phyloP scores from a whole-genome alignment of 2,329 filamentous ascomycete genomes.

The Claviceps capensis region DNA sequence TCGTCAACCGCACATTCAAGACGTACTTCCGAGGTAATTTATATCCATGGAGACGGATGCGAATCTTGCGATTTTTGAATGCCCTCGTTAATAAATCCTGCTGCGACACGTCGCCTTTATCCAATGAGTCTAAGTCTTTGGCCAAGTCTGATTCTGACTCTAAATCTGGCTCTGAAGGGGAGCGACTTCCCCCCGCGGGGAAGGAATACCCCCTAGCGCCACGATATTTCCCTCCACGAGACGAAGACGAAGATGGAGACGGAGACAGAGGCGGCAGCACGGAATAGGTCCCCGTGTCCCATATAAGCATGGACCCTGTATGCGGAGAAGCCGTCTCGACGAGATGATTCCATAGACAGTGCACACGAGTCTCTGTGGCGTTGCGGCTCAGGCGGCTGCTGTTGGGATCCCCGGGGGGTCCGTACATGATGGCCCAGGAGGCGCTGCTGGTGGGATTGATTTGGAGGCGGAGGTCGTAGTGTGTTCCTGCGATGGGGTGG shows the following conservation, averaged over 20 bases:
- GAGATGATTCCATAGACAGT: conserved; percentile 47
- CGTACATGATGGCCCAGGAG: conserved; percentile 53
- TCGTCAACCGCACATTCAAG: conserved; percentile 38
- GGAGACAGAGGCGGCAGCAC: conserved; percentile 28
- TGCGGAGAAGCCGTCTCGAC: conserved; percentile 40
- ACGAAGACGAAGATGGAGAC: too few species aligned
- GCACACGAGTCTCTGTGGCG: conserved; percentile 47
- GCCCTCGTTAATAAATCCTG: conserved; percentile 35
- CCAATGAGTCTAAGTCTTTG: background rate
- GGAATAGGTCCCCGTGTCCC: conserved; percentile 47
- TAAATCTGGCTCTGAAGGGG: background rate
- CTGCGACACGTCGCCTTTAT: conserved; percentile 15
- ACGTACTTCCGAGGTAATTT: conserved; percentile 40
- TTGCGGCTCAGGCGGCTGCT: conserved; percentile 39
- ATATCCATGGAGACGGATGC: conserved; percentile 38
- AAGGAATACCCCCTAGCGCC: conserved; percentile 16
- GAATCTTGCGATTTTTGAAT: conserved; percentile 42
- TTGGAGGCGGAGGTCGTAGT: conserved; percentile 58
- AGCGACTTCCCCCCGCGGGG: conserved; percentile 13
- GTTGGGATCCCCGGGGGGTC: conserved; percentile 44
- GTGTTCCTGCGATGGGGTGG: conserved; percentile 52
- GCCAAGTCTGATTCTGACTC: too few species aligned
- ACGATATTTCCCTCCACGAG: background rate
- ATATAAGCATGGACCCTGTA: conserved; percentile 46
- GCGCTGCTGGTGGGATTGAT: conserved; percentile 53